Percentiles rank a stretch among this genome's conserved stretches.
These are phyloP conservation scores for Mitragyna speciosa DNA, from an alignment of 257 asterid species.

Conservation along the genomic window DNA sequence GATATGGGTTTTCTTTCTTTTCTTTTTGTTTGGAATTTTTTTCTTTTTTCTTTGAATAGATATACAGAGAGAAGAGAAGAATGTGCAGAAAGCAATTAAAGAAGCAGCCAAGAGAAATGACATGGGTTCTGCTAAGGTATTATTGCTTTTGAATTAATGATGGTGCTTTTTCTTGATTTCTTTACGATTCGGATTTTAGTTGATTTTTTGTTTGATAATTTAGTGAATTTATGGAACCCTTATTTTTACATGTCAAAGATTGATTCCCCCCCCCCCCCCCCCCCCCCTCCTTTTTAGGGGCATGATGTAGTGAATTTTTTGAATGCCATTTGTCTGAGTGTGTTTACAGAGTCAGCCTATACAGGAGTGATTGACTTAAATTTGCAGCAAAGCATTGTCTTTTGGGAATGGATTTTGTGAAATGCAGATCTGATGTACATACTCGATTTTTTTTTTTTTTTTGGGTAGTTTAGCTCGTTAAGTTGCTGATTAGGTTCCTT, in stretches of 20 bases:
- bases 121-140: slow-evolving; percentile 95
- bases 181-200: background rate
- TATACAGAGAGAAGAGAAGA: slow-evolving; percentile 92
- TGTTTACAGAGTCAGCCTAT: background rate
- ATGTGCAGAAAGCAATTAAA: slow-evolving; percentile 90
- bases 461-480: background rate
- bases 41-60: slow-evolving; percentile 39
- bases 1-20: background rate
- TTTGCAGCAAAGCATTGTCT: background rate
- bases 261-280: no score
- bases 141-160: background rate
- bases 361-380: background rate
- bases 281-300: no score
- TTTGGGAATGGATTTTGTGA: background rate
- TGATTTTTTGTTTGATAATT: background rate
- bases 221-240: background rate
- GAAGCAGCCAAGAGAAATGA: slow-evolving; percentile 96
- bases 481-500: no score
- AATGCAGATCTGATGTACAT: background rate
- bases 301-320: background rate
- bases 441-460: background rate
- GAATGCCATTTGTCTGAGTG: background rate
- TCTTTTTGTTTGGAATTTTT: background rate
- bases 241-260: background rate
- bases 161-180: background rate